Evolutionary conservation across 257 asterid species (phyloP), one percentile per base, ranked within the genome.

Genomic region (Gynochthodes officinalis): DNA sequence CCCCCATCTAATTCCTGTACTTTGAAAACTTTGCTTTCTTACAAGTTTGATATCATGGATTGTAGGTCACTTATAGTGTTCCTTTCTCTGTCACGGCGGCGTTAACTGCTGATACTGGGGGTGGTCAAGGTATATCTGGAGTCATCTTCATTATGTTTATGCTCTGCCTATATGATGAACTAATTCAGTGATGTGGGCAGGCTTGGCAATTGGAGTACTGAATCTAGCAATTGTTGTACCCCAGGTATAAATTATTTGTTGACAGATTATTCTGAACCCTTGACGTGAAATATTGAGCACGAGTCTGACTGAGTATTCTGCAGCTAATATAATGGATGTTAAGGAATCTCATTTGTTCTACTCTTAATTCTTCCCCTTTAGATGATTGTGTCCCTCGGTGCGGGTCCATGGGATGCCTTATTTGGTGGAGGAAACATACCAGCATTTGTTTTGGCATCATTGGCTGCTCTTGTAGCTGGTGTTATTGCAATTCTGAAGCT

Each of bases 381-480:
- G 99, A 95, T 92, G 99, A 76, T 92, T 19, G 89, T 95, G 16
- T 95, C 99, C 67, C 97, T 95, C 72, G 99, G 99, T 40, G 99
- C 99, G 14, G 99, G 99, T 52, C 99, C 99, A 48, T 95, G 99
- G 97, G 99, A 95, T 82, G 98, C 97, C 69, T 83, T 95, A 72
- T 94, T 94, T 75, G 98, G 98, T 39, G 98, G 98, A 52, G 97
- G 98, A 54, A 94, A 94, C 80, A 66, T 87, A 79, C 98, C 98
- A 12, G 98, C 98, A 30, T 94, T 94, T 76, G 95, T 75, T 66
- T 82, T 93, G 75, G 97, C 98, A 42, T 93, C 98, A 43, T 1
- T 91, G 7, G 59, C 73, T 63, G 93, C 98, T 52, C 75, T 95
- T 33, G 94, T 90, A 27, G 96, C 97, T 64, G 96, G 96, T 53